These are phyloP conservation scores for Phytophthora parvispora DNA, from an alignment of 352 stramenopile species.

Conservation along the genomic window DNA sequence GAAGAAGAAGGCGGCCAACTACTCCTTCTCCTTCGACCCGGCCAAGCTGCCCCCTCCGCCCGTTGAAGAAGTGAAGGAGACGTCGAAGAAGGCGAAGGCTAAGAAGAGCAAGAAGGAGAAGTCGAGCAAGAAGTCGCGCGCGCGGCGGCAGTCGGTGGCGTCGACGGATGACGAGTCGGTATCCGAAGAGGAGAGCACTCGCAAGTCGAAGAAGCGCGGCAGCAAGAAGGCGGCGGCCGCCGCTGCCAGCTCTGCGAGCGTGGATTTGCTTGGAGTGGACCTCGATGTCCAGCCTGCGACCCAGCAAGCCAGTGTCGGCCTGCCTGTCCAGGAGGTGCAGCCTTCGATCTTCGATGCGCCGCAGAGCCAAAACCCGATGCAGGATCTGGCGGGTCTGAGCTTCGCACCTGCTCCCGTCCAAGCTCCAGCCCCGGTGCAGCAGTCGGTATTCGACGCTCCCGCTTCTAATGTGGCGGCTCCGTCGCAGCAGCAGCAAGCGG, in stretches of 20 bases:
- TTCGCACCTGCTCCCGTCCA: constrained; percentile 38
- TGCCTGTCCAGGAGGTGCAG: constrained; percentile 25
- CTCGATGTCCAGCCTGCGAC: constrained; percentile 36
- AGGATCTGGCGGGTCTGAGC: constrained; percentile 68
- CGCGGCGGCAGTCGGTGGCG: constrained; percentile 43
- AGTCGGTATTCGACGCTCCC: constrained; percentile 10
- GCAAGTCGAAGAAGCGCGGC: constrained; percentile 43
- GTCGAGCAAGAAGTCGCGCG: constrained; percentile 37
- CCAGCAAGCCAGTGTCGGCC: constrained; percentile 4
- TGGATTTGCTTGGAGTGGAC: constrained; percentile 65
- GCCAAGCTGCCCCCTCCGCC: constrained; percentile 54
- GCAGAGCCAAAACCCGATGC: constrained; percentile 46
- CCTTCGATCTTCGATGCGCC: constrained; percentile 54
- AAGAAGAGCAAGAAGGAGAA: constrained; percentile 45
- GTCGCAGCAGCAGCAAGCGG: constrained; percentile 18
- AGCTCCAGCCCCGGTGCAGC: constrained; percentile 6
- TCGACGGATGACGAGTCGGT: constrained; percentile 47
- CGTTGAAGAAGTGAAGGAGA: constrained; percentile 29
- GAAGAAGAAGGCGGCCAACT: constrained; percentile 36
- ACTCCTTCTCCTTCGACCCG: constrained; percentile 62
- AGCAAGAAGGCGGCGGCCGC: constrained; percentile 28
- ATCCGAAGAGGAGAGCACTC: constrained; percentile 51
- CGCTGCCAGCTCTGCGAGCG: constrained; percentile 28
- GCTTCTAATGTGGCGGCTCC: background rate
- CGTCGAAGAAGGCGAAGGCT: constrained; percentile 20